Evolutionary conservation across 805 yeast species (phyloP).

Genomic region (Candida maltosa): DNA sequence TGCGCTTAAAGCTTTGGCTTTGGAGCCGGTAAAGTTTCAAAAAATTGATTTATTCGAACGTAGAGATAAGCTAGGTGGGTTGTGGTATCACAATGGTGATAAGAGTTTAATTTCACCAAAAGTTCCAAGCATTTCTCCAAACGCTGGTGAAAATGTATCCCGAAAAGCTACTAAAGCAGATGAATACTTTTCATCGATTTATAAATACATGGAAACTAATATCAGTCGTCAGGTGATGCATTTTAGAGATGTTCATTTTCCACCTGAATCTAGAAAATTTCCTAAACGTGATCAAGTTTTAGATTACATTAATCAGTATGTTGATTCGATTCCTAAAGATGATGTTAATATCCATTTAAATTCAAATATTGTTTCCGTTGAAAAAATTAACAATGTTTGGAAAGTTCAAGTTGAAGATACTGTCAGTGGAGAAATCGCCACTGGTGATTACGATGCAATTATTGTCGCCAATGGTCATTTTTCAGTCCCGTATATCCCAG

Average conservation of each 20-base stretch:
- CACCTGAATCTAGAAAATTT: conserved; percentile 41
- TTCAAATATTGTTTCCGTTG: conserved; percentile 12
- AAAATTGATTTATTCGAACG: conserved; percentile 57
- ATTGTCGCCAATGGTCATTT: conserved; percentile 39
- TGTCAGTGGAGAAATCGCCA: conserved; percentile 1
- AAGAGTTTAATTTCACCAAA: conserved; percentile 25
- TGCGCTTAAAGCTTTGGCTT: conserved; percentile 57
- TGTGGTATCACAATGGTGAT: conserved; percentile 58
- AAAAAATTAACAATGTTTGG: conserved; percentile 13
- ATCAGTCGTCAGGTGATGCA: conserved; percentile 66
- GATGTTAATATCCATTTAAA: conserved; percentile 11
- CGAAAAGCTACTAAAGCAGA: conserved; percentile 8
- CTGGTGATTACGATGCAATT: conserved; percentile 31
- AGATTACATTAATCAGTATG: conserved; percentile 57
- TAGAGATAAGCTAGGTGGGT: conserved; percentile 64
- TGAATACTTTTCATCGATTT: conserved; percentile 45
- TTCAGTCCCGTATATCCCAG: conserved; percentile 33
- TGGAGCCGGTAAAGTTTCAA: conserved; percentile 43
- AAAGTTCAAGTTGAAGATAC: conserved; percentile 10
- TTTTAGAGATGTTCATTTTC: conserved; percentile 23
- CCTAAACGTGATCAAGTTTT: conserved; percentile 62
- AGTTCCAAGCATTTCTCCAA: conserved; percentile 13
- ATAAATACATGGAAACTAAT: conserved; percentile 67
- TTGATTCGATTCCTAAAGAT: conserved; percentile 20
- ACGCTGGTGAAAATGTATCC: conserved; percentile 18